Percentiles rank a stretch among this genome's conserved stretches.
These are phyloP conservation scores for Diplodia corticola DNA, from an alignment of 2,329 filamentous ascomycete genomes.

Conservation along the genomic window DNA sequence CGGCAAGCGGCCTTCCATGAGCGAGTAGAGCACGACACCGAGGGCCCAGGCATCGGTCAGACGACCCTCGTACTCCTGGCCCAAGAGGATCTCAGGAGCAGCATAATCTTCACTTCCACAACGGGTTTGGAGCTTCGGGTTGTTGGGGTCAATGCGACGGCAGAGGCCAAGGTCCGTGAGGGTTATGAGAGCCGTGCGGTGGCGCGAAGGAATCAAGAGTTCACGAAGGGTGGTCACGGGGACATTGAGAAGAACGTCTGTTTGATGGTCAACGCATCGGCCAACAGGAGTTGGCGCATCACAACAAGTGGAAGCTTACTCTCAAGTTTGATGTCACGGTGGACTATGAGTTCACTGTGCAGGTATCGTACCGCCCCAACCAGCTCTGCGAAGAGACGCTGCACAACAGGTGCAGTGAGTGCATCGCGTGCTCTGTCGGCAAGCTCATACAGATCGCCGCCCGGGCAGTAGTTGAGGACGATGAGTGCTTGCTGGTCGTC, in stretches of 20 bases:
- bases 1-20: slow-evolving; percentile 88
- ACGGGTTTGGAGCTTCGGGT: slow-evolving; percentile 85
- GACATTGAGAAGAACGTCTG: slow-evolving; percentile 90
- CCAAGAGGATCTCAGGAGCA: slow-evolving; percentile 93
- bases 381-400: slow-evolving; percentile 86
- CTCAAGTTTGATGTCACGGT: slow-evolving; percentile 97
- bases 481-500: slow-evolving; percentile 80
- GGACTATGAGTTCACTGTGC: slow-evolving; percentile 82
- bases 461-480: slow-evolving; percentile 87
- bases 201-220: slow-evolving; percentile 66
- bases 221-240: slow-evolving; percentile 66
- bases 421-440: slow-evolving; percentile 71
- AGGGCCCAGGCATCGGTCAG: slow-evolving; percentile 93
- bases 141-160: slow-evolving; percentile 73
- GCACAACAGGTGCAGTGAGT: slow-evolving; percentile 68
- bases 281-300: slow-evolving; percentile 26
- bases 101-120: slow-evolving; percentile 98
- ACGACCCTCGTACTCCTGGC: slow-evolving; percentile 89
- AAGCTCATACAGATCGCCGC: slow-evolving; percentile 92
- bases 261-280: slow-evolving; percentile 31
- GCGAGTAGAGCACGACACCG: slow-evolving; percentile 87
- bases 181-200: slow-evolving; percentile 81
- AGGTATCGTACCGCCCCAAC: slow-evolving; percentile 84
- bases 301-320: slow-evolving; percentile 59
- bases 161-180: slow-evolving; percentile 91